Evolutionary conservation across 2,329 filamentous ascomycete species (phyloP).

Genomic region (Aspergillus puulaauensis): DNA sequence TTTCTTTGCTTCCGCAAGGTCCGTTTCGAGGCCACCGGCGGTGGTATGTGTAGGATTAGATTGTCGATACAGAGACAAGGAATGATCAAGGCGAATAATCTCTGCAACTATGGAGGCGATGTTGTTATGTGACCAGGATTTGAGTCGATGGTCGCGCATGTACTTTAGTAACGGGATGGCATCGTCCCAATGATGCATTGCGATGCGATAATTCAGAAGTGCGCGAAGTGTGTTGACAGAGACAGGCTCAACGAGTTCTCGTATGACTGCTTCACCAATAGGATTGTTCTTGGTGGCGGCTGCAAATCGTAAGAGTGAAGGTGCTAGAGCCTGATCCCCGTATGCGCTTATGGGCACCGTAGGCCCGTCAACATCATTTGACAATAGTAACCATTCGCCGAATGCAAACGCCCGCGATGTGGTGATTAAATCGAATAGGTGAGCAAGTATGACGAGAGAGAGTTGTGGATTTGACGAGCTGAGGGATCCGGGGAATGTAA

Average conservation of each 20-base stretch:
- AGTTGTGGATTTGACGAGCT: conserved; percentile 39
- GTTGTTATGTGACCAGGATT: conserved; percentile 41
- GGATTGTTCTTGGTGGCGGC: conserved; percentile 46
- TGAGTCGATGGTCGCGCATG: conserved; percentile 32
- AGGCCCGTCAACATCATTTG: conserved; percentile 55
- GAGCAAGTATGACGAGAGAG: conserved; percentile 49
- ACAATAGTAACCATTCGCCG: conserved; percentile 55
- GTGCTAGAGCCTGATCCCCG: conserved; percentile 47
- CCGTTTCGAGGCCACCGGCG: conserved; percentile 12
- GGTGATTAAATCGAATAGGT: conserved; percentile 52
- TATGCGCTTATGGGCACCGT: conserved; percentile 49
- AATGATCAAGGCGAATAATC: conserved; percentile 41
- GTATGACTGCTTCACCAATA: conserved; percentile 30
- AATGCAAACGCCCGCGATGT: conserved; percentile 48
- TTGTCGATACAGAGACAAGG: conserved; percentile 11
- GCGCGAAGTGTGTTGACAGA: conserved; percentile 37
- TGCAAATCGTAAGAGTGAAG: conserved; percentile 57
- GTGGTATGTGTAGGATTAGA: not conserved
- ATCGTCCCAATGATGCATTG: conserved; percentile 34
- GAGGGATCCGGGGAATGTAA: conserved; percentile 18
- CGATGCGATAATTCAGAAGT: conserved; percentile 34
- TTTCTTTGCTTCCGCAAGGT: conserved; percentile 27
- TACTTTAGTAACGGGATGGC: conserved; percentile 32
- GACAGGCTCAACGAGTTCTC: conserved; percentile 32
- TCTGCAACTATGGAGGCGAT: conserved; percentile 36